Evolutionary conservation across 2,329 filamentous ascomycete genomes (phyloP).

Genomic region (Dactylellina sp.): DNA sequence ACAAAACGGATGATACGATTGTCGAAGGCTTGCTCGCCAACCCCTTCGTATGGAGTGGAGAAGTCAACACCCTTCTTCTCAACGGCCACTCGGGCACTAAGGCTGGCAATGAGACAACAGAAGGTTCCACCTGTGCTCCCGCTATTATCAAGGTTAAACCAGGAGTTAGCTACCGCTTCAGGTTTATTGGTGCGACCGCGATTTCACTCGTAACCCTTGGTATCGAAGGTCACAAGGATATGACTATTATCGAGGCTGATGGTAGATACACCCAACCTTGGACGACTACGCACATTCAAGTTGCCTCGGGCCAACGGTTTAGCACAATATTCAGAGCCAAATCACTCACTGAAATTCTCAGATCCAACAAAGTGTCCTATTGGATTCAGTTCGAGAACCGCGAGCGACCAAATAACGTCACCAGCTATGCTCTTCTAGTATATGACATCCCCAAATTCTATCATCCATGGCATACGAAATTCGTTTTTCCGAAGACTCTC

Average conservation of each 20-base stretch:
- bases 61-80: conserved; percentile 70
- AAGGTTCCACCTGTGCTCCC: conserved; percentile 62
- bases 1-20: conserved; percentile 66
- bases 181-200: conserved; percentile 71
- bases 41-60: conserved; percentile 72
- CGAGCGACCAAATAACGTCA: conserved; percentile 66
- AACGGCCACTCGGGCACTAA: conserved; percentile 70
- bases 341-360: conserved; percentile 51
- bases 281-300: conserved; percentile 68
- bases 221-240: conserved; percentile 70
- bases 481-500: conserved; percentile 58
- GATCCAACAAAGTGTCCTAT: conserved; percentile 63
- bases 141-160: conserved; percentile 72
- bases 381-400: conserved; percentile 68
- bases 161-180: conserved; percentile 72
- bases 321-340: conserved; percentile 71
- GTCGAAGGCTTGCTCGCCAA: conserved; percentile 66
- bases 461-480: conserved; percentile 3
- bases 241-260: conserved; percentile 73
- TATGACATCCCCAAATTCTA: conserved; percentile 62
- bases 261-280: conserved; percentile 68
- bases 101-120: conserved; percentile 62
- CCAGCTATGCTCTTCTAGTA: conserved; percentile 68
- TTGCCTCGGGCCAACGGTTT: conserved; percentile 73
- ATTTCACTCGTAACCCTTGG: conserved; percentile 69